Conservation (phyloP, 2,329 filamentous ascomycete species). For the Helminthosporium solani region DNA sequence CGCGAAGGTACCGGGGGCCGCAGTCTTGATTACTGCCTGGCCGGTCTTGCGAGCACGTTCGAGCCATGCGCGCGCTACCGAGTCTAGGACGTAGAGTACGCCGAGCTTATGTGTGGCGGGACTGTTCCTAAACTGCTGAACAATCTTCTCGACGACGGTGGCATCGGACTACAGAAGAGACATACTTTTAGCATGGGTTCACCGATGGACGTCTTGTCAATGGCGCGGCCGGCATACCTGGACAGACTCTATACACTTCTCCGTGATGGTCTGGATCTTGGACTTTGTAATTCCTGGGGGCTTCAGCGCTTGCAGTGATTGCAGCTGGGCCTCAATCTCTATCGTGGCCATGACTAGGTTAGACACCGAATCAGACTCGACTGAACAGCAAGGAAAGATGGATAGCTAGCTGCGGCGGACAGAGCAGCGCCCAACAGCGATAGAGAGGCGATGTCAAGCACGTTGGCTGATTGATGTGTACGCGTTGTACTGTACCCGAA, state of each 20-base stretch:
- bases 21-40: slow-evolving; percentile 73
- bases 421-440: slow-evolving; percentile 15
- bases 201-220: slow-evolving; percentile 2
- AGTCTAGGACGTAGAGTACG: slow-evolving; percentile 99
- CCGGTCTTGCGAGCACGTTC: slow-evolving; percentile 87
- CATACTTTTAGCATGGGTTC: slow-evolving; percentile 28
- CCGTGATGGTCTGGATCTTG: slow-evolving; percentile 84
- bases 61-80: slow-evolving; percentile 98
- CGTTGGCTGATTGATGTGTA: slow-evolving; percentile 3
- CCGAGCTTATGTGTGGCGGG: slow-evolving; percentile 95
- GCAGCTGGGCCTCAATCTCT: slow-evolving; percentile 85
- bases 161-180: slow-evolving; percentile 74
- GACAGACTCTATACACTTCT: slow-evolving; percentile 69
- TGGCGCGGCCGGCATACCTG: slow-evolving; percentile 28
- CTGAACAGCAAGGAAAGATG: slow-evolving; percentile 20
- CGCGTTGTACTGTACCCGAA: slow-evolving; percentile 26
- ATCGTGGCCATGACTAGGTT: slow-evolving; percentile 65
- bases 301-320: slow-evolving; percentile 88
- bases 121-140: slow-evolving; percentile 94
- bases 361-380: slow-evolving; percentile 25
- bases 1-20: slow-evolving; percentile 88
- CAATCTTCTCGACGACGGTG: slow-evolving; percentile 92
- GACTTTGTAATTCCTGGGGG: slow-evolving; percentile 91
- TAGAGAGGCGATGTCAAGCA: slow-evolving; percentile 25
- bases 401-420: slow-evolving; percentile 9